phyloP scores from a whole-genome alignment of 2,329 filamentous ascomycete species.

The Colletotrichum truncatum region DNA sequence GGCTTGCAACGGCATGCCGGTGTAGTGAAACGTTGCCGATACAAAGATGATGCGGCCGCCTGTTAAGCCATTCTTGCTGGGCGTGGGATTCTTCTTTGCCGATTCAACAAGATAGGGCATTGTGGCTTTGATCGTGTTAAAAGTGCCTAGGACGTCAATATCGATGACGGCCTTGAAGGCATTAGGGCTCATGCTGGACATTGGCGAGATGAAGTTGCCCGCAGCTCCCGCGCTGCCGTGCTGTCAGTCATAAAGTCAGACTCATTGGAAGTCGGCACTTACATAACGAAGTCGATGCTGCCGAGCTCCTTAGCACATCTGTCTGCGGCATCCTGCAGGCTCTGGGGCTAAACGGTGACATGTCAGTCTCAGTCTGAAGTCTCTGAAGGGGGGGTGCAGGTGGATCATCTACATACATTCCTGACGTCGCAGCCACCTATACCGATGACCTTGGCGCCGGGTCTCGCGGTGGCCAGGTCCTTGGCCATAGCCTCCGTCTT shows the following conservation, averaged over 20 bases:
- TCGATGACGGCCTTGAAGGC: constrained; percentile 97
- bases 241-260: background rate
- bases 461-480: constrained; percentile 82
- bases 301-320: constrained; percentile 85
- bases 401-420: constrained; percentile 56
- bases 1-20: constrained; percentile 83
- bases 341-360: constrained; percentile 58
- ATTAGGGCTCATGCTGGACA: constrained; percentile 83
- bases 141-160: constrained; percentile 93
- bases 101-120: constrained; percentile 83
- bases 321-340: constrained; percentile 78
- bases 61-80: constrained; percentile 68
- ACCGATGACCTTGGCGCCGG: constrained; percentile 85
- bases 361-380: background rate
- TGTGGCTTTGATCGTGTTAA: constrained; percentile 93
- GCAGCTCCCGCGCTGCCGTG: constrained; percentile 84
- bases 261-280: constrained; percentile 40
- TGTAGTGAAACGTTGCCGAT: constrained; percentile 91
- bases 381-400: background rate
- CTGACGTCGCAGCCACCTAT: constrained; percentile 85
- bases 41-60: constrained; percentile 90
- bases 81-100: constrained; percentile 69
- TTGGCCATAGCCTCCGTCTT: constrained; percentile 86
- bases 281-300: constrained; percentile 93
- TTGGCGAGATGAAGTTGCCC: constrained; percentile 92